phyloP scores from a whole-genome alignment of 768 basidiomycete species.

The Omphalotus guepiniiformis region DNA sequence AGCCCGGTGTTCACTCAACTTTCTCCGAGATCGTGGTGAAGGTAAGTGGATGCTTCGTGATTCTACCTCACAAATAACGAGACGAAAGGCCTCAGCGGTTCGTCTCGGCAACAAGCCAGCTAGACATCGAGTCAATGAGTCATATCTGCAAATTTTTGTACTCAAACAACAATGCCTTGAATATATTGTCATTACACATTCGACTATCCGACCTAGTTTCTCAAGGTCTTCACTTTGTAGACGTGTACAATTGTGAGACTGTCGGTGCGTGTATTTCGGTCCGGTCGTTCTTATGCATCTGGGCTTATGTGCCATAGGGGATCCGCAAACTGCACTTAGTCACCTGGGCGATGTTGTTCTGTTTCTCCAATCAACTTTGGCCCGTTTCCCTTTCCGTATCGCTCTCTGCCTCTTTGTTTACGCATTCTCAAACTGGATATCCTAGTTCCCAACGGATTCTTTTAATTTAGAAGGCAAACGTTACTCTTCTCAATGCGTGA shows the following conservation, averaged over 20 bases:
- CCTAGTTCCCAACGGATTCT: constrained; percentile 45
- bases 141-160: constrained; percentile 67
- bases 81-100: constrained; percentile 47
- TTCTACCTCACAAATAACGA: background rate
- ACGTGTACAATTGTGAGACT: constrained; percentile 75
- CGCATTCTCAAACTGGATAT: constrained; percentile 8
- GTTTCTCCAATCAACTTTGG: constrained; percentile 61
- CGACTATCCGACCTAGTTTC: constrained; percentile 63
- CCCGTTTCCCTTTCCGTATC: constrained; percentile 56
- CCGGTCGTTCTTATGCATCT: background rate
- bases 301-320: constrained; percentile 53
- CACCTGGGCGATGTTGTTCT: constrained; percentile 78
- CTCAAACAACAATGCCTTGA: constrained; percentile 53
- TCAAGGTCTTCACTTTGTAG: constrained; percentile 55
- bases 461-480: constrained; percentile 44
- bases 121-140: constrained; percentile 68
- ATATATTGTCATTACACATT: constrained; percentile 65
- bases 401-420: background rate
- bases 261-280: constrained; percentile 50
- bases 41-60: constrained; percentile 32
- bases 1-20: constrained; percentile 50
- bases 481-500: constrained; percentile 48
- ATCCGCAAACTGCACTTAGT: constrained; percentile 78
- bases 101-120: constrained; percentile 39
- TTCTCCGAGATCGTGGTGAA: constrained; percentile 57